Evolutionary conservation across 495 filamentous ascomycete species (phyloP).

Genomic region (Aspergillus kassunensis): DNA sequence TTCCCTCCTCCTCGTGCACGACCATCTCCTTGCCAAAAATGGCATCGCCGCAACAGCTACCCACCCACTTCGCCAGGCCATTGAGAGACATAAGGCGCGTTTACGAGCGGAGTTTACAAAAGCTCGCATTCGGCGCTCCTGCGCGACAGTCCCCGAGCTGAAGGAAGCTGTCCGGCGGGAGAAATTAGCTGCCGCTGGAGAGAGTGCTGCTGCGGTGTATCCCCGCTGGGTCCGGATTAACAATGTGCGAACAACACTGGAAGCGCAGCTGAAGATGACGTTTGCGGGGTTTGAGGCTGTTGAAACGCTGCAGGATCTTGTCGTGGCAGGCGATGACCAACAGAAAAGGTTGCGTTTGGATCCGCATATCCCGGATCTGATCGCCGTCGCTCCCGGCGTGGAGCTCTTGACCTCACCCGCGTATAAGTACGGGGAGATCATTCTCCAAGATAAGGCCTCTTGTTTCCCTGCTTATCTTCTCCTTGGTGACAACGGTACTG

Average conservation of each 20-base stretch:
- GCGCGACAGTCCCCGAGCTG: conserved; percentile 59
- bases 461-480: conserved; percentile 87
- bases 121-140: conserved; percentile 66
- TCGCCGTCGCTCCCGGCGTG: conserved; percentile 65
- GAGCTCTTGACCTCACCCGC: conserved; percentile 67
- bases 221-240: conserved; percentile 92
- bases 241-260: conserved; percentile 63
- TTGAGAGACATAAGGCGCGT: conserved; percentile 78
- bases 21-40: conserved; percentile 72
- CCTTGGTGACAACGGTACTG: conserved; percentile 48
- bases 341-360: conserved; percentile 56
- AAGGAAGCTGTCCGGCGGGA: conserved; percentile 49
- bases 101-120: conserved; percentile 78
- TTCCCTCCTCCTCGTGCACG: conserved; percentile 79
- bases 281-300: conserved; percentile 57
- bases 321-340: conserved; percentile 8
- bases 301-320: conserved; percentile 41
- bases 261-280: conserved; percentile 63
- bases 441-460: conserved; percentile 93
- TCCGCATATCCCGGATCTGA: conserved; percentile 71
- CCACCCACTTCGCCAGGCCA: conserved; percentile 69
- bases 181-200: conserved; percentile 22
- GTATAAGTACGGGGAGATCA: conserved; percentile 72
- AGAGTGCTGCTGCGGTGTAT: conserved; percentile 34
- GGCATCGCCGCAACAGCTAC: conserved; percentile 73